phyloP scores from a whole-genome alignment of 2,329 filamentous ascomycete species.

The Fusarium redolens region DNA sequence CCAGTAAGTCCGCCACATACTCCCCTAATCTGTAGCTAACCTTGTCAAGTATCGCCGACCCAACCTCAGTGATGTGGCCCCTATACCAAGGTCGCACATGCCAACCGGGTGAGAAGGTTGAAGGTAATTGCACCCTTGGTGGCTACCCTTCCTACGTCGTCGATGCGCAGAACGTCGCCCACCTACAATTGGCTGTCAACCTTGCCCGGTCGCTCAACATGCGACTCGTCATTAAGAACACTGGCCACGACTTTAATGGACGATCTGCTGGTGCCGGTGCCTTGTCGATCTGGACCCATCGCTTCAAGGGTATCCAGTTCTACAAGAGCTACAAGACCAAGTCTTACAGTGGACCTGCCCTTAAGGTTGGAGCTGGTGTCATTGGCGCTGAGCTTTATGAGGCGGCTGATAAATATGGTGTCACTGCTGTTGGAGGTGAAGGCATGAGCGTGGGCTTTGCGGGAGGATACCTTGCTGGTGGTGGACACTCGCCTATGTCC shows the following conservation, averaged over 20 bases:
- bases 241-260: constrained; percentile 63
- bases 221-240: constrained; percentile 60
- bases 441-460: constrained; percentile 49
- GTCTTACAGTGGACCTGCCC: constrained; percentile 58
- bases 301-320: constrained; percentile 57
- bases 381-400: constrained; percentile 65
- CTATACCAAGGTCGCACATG: constrained; percentile 55
- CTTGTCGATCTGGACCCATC: constrained; percentile 67
- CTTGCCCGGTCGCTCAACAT: constrained; percentile 59
- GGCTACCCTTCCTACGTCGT: constrained; percentile 58
- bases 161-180: constrained; percentile 54
- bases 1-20: constrained; percentile 21
- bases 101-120: constrained; percentile 39
- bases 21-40: not conserved
- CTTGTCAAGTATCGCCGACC: constrained; percentile 47
- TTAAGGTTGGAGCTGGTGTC: constrained; percentile 67
- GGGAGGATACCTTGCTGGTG: constrained; percentile 38
- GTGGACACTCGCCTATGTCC: constrained; percentile 38
- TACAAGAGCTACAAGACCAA: constrained; percentile 34
- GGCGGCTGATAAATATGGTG: constrained; percentile 58
- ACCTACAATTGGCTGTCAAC: constrained; percentile 60
- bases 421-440: constrained; percentile 65
- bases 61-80: constrained; percentile 55
- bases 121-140: constrained; percentile 51
- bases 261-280: constrained; percentile 68